These are phyloP conservation scores for Jaapia argillacea DNA, from an alignment of 768 basidiomycete species.

Conservation along the genomic window DNA sequence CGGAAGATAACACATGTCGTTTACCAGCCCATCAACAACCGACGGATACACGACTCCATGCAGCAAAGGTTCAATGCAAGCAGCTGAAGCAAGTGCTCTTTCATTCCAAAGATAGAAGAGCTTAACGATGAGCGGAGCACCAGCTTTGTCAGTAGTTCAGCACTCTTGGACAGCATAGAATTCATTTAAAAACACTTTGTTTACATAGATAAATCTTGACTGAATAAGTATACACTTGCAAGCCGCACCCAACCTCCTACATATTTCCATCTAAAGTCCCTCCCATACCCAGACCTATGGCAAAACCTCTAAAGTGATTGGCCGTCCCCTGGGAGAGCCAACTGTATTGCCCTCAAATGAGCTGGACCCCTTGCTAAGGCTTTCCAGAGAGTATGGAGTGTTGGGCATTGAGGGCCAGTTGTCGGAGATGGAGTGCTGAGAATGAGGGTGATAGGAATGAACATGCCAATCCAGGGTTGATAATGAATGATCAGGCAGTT, in stretches of 20 bases:
- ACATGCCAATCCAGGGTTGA: neutral
- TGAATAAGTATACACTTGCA: no score
- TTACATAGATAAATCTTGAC: neutral
- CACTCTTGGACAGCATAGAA: neutral
- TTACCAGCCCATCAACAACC: neutral
- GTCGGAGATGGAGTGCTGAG: no score
- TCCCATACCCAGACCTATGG: no score
- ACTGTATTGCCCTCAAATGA: no score
- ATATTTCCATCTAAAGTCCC: no score
- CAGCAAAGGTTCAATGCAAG: neutral
- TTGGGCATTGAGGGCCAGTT: no score
- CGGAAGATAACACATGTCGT: neutral
- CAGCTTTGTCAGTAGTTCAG: neutral
- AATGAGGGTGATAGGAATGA: no score
- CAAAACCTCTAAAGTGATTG: no score
- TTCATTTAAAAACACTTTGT: neutral
- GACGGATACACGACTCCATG: neutral
- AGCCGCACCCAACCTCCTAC: no score
- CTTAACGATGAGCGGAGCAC: neutral
- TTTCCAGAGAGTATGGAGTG: no score
- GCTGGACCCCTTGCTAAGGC: no score
- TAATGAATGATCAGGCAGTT: neutral
- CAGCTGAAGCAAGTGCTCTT: constrained; percentile 3
- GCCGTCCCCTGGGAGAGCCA: no score
- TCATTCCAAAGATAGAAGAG: neutral